Percentiles rank a stretch among this genome's conserved stretches.
phyloP scores from a whole-genome alignment of 257 asterid species.

The Agastache rugosa region DNA sequence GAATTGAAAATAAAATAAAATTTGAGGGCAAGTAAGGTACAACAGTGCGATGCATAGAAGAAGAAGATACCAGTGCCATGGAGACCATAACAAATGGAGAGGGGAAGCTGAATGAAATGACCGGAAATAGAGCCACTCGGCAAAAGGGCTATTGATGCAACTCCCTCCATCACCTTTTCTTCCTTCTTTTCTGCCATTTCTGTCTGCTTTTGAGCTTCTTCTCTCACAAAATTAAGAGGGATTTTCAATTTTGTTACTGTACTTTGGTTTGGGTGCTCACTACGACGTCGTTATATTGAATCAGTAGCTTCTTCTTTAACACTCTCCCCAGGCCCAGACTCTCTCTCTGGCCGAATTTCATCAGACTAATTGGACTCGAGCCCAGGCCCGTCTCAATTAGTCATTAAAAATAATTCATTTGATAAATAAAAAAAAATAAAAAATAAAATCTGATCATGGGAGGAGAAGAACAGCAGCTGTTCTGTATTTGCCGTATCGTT shows the following conservation, averaged over 20 bases:
- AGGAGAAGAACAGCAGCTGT: no score
- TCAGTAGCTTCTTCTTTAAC: no score
- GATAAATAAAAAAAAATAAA: no score
- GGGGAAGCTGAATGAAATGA: conserved; percentile 89
- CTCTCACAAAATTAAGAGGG: conserved; percentile 6
- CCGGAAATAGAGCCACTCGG: conserved; percentile 91
- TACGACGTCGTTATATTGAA: not conserved
- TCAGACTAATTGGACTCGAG: no score
- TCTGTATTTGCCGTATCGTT: no score
- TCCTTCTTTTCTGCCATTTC: conserved; percentile 35
- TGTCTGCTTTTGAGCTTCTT: conserved; percentile 1
- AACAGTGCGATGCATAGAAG: not conserved
- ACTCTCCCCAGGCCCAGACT: no score
- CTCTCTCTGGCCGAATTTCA: no score
- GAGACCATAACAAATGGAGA: conserved; percentile 84
- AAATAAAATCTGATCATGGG: no score
- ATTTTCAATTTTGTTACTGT: not conserved
- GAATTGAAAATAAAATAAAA: not conserved
- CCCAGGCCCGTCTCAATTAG: no score
- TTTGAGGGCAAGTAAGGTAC: not conserved
- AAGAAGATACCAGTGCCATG: conserved; percentile 71
- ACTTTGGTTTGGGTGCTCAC: not conserved
- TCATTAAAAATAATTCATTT: no score
- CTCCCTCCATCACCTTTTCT: conserved; percentile 73
- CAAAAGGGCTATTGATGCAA: conserved; percentile 88